phyloP scores from a whole-genome alignment of 2,329 filamentous ascomycete genomes.

The Cladobotryum protrusum region DNA sequence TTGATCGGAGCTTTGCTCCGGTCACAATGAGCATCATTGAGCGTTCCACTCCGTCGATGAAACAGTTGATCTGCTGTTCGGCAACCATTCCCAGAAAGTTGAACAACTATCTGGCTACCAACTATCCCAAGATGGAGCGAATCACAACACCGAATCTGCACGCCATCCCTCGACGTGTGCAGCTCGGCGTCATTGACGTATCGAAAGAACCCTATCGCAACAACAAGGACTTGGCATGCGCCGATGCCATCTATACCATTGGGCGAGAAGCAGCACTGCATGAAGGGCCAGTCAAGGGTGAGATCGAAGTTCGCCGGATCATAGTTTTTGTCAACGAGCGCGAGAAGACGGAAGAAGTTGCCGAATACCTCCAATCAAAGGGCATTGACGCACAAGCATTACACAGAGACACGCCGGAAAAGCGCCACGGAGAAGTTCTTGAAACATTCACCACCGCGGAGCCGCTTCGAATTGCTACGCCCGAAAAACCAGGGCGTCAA shows the following conservation, averaged over 20 bases:
- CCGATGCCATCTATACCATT: constrained; percentile 90
- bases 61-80: constrained; percentile 87
- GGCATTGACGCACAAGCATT: constrained; percentile 84
- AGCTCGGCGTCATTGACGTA: constrained; percentile 87
- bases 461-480: constrained; percentile 30
- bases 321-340: constrained; percentile 97
- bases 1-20: constrained; percentile 87
- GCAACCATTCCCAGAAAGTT: constrained; percentile 90
- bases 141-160: constrained; percentile 94
- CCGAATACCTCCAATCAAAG: constrained; percentile 72
- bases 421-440: constrained; percentile 71
- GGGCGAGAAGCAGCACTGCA: constrained; percentile 64
- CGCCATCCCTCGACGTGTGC: constrained; percentile 88
- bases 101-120: constrained; percentile 73
- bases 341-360: constrained; percentile 76
- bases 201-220: constrained; percentile 88
- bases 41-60: constrained; percentile 70
- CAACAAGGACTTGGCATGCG: constrained; percentile 88
- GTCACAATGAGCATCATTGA: constrained; percentile 79
- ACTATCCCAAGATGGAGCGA: constrained; percentile 76
- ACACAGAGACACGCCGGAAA: constrained; percentile 74
- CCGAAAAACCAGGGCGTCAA: constrained; percentile 27
- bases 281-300: constrained; percentile 48
- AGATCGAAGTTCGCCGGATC: constrained; percentile 70
- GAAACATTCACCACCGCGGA: constrained; percentile 60